Evolutionary conservation across 2,329 filamentous ascomycete genomes (phyloP), one percentile per base, ranked within the genome.

Genomic region (Lasiodiplodia theobromae): DNA sequence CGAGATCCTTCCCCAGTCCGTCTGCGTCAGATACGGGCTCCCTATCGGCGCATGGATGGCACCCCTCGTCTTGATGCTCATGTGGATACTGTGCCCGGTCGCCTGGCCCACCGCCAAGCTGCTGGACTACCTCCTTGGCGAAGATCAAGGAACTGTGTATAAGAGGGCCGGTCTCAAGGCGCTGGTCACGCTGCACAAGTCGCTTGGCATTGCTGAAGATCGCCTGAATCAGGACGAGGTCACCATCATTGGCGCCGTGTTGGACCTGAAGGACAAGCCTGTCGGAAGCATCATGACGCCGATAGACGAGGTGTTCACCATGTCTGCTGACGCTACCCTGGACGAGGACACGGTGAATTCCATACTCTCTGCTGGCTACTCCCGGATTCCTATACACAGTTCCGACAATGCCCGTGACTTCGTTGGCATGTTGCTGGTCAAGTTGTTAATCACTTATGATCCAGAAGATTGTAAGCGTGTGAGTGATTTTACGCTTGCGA

Each of bases 111-210:
- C 93, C 8, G 96, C 96, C 25, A 97, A 98, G 81, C 88, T 99
- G 23, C 91, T 99, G 74, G 96, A 99, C 81, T 93, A 89, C 82
- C 87, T 97, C 7, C 88, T 99, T 3, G 96, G 96, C 70, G 92
- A 97, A 80, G 95, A 98, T 76, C 95, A 98, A 78, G 95, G 95
- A 66, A 97, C 94, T 0, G 90, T 95, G 53, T 99, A 99, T 88
- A 98, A 98, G 83, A 99, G 98, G 84, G 95, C 94, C 70, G 96
- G 96, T 0, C 83, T 99, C 73, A 99, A 99, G 84, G 98, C 96
- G 0, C 85, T 99, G 37, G 96, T 99, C 37, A 97, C 94, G 0
- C 85, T 99, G 18, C 96, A 99, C 83, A 94, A 96, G 80, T 96
- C 92, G 2, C 83, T 98, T 16, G 96, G 96, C 34, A 34, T 34